Evolutionary conservation across 331 rosid genomes (phyloP), one percentile per base, ranked within the genome.

Genomic region (Telfairia occidentalis): DNA sequence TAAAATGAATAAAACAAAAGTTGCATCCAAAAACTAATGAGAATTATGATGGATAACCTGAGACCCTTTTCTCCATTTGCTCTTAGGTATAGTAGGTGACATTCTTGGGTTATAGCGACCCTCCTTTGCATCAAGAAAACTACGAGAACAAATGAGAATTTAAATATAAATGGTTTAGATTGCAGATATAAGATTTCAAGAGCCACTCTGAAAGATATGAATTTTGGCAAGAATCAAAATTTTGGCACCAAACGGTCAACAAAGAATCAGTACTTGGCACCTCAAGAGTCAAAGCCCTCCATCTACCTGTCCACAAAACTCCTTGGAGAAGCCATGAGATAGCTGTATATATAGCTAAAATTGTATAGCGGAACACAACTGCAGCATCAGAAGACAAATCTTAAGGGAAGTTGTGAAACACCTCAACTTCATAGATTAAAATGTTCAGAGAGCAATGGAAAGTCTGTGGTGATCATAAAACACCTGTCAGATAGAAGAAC

Each of bases 231-330:
- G 40, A 67, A 26, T 76, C 76, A 30, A 74, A 53, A 50, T 10
- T 23, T 18, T 40, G 54, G 55, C 73, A 81, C 40, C 71, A 61
- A 83, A 74, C 77, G 38, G 15, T 79, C 58, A 67, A 78, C 64
- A 80, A 82, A 73, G 79, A 71, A 85, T 72, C 77, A 78, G 86
- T 75, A 84, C 85, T 79, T 63, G 77, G 89, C 85, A 83, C 88
- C 85, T 85, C 92, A 77, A 77, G 76, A 85, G 67, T 75, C 76
- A 82, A 77, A 81, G 85, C 83, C 83, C 49, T 83, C 23, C 90
- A 84, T 85, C 90, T 86, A 95, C 99, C 97, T 95, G 99, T 95
- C 99, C 84, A 92, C 96, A 38, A 90, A 91, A 80, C 99, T 95
- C 88, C 79, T 87, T 18, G 87, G 87, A 78, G 99, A 91, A 80